These are phyloP conservation scores for Boletellus deceptivus DNA, from an alignment of 1,284 basidiomycete species.

Conservation along the genomic window DNA sequence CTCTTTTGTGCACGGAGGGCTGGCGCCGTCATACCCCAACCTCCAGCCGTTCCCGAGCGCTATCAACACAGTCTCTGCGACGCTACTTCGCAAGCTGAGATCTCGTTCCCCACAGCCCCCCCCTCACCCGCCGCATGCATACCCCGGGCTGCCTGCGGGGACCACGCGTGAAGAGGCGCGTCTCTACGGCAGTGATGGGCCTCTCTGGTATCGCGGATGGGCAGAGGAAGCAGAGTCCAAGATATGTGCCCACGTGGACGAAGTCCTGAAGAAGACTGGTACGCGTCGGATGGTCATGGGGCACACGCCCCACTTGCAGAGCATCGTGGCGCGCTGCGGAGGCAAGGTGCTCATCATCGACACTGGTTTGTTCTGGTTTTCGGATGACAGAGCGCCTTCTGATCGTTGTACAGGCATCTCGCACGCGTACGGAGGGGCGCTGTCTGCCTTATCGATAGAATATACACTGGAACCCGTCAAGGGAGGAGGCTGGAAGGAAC, in stretches of 20 bases:
- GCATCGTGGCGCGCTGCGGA: conserved; percentile 78
- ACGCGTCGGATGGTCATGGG: conserved; percentile 90
- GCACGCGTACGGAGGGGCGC: conserved; percentile 87
- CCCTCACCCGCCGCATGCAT: conserved; percentile 79
- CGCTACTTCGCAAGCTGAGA: conserved; percentile 66
- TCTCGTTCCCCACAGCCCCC: conserved; percentile 56
- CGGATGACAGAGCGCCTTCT: background rate
- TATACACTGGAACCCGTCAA: conserved; percentile 68
- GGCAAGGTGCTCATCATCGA: conserved; percentile 93
- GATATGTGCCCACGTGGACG: conserved; percentile 71
- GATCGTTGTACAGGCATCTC: conserved; percentile 65
- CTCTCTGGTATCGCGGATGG: conserved; percentile 91
- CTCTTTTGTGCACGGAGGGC: conserved; percentile 86
- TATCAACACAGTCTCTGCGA: conserved; percentile 72
- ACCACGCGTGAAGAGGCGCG: conserved; percentile 65
- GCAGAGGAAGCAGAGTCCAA: conserved; percentile 67
- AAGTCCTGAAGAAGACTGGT: conserved; percentile 68
- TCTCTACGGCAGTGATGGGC: conserved; percentile 76
- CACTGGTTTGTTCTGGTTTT: conserved; percentile 47
- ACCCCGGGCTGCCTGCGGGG: conserved; percentile 70
- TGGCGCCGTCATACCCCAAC: conserved; percentile 70
- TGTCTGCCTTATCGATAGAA: conserved; percentile 83
- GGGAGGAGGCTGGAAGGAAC: conserved; percentile 61
- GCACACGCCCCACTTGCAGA: conserved; percentile 86
- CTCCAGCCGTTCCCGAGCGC: conserved; percentile 76